These are phyloP conservation scores for Trichophyton rubrum DNA, from an alignment of 2,329 filamentous ascomycete species.

Conservation along the genomic window DNA sequence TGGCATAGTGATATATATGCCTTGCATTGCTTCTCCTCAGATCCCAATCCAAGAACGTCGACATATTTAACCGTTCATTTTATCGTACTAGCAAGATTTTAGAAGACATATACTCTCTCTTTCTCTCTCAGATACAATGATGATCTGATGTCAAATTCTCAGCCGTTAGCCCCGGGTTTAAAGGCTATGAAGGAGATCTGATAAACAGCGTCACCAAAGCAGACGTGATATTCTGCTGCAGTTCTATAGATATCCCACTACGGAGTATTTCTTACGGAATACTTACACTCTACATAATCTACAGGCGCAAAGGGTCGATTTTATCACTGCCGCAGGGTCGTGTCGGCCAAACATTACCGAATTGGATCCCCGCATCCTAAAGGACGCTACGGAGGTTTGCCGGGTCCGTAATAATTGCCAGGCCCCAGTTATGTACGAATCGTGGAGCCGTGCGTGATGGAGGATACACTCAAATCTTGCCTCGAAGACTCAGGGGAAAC, in stretches of 20 bases:
- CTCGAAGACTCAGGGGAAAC: constrained; percentile 78
- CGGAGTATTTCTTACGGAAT: constrained; percentile 59
- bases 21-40: constrained; percentile 59
- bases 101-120: constrained; percentile 41
- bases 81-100: constrained; percentile 37
- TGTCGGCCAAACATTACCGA: constrained; percentile 67
- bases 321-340: constrained; percentile 34
- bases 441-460: constrained; percentile 45
- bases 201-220: constrained; percentile 56
- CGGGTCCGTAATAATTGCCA: constrained; percentile 37
- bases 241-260: constrained; percentile 60
- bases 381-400: constrained; percentile 42
- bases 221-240: constrained; percentile 82
- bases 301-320: constrained; percentile 30
- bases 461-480: constrained; percentile 62
- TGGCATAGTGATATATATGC: constrained; percentile 69
- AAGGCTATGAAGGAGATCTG: constrained; percentile 53
- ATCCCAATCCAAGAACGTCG: constrained; percentile 60
- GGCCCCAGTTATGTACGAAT: constrained; percentile 31
- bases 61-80: constrained; percentile 63
- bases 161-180: constrained; percentile 56
- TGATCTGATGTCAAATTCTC: constrained; percentile 56
- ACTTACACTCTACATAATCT: constrained; percentile 48
- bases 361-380: constrained; percentile 62
- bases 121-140: constrained; percentile 44